Base-by-base conservation (phyloP, 2,329 filamentous ascomycete species). In the Colletotrichum sp. region DNA sequence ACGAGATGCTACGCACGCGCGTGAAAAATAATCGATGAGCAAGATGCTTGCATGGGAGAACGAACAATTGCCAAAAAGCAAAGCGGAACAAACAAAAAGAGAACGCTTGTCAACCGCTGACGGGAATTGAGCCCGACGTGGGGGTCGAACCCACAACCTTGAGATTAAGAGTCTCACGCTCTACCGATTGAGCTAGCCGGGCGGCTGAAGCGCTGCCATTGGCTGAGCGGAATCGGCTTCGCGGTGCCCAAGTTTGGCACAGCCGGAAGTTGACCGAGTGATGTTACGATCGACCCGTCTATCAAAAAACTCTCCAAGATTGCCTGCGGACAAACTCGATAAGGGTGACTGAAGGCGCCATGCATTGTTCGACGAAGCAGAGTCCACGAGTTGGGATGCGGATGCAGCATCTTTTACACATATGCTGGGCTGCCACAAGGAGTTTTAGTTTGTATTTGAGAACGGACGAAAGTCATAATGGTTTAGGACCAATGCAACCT, bases 131-230 rank as follows among this genome's bases (percentile, higher is more conserved):
- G 74, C 74, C 74, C 74, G 74, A 76, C 74, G 74, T 76, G 74
- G 74, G 76, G 76, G 74, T 88, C 87, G 87, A 90, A 90, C 89
- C 87, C 87, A 86, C 87, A 89, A 86, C 87, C 88, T 89, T 88
- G 86, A 89, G 88, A 89, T 89, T 90, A 90, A 90, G 92, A 93
- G 92, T 93, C 92, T 92, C 89, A 93, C 91, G 91, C 91, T 93
- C 92, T 93, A 93, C 90, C 90, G 90, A 92, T 92, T 92, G 90
- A 92, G 90, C 90, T 92, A 92, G 87, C 88, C 88, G 86, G 88
- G 88, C 88, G 67, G 61, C 61, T 64, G 61, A 64, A 26, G 21
- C 61, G 21, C 32, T 64, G 61, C 61, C 34, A 64, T 64, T 64
- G 21, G 61, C 21, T 64, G 34, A n/a, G 6, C 76, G 78, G 76